Evolutionary conservation across 2,329 filamentous ascomycete species (phyloP).

Genomic region (Podosphaera fusca): DNA sequence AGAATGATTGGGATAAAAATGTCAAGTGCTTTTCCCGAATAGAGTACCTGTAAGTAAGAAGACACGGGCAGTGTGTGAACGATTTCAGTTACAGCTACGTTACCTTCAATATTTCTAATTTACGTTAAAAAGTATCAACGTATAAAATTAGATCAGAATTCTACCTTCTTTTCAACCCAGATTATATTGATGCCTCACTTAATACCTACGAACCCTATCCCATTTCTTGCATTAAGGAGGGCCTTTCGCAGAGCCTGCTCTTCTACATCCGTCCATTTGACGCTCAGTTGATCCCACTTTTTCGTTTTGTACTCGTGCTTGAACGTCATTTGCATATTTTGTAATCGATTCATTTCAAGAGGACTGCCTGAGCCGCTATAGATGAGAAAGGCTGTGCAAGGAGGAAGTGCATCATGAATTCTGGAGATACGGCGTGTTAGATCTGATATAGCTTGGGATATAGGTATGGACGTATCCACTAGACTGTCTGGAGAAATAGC

Average conservation of each 20-base stretch:
- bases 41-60: no score
- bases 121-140: no score
- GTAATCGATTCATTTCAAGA: constrained; percentile 38
- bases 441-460: constrained; percentile 7
- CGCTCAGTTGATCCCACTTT: constrained; percentile 43
- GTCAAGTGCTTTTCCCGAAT: no score
- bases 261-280: constrained; percentile 45
- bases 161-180: no score
- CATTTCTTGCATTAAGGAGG: constrained; percentile 31
- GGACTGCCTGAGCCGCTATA: constrained; percentile 45
- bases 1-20: no score
- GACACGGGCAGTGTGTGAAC: no score
- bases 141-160: no score
- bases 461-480: neutral
- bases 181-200: constrained; percentile 22
- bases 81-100: no score
- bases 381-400: constrained; percentile 40
- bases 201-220: constrained; percentile 40
- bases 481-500: neutral
- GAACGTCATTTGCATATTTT: constrained; percentile 35
- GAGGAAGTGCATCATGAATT: constrained; percentile 34
- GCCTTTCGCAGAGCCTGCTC: constrained; percentile 37
- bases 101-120: no score
- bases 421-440: constrained; percentile 24
- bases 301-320: constrained; percentile 40